Evolutionary conservation across 441 rosid species (phyloP).

Genomic region (Eutrema salsugineum): DNA sequence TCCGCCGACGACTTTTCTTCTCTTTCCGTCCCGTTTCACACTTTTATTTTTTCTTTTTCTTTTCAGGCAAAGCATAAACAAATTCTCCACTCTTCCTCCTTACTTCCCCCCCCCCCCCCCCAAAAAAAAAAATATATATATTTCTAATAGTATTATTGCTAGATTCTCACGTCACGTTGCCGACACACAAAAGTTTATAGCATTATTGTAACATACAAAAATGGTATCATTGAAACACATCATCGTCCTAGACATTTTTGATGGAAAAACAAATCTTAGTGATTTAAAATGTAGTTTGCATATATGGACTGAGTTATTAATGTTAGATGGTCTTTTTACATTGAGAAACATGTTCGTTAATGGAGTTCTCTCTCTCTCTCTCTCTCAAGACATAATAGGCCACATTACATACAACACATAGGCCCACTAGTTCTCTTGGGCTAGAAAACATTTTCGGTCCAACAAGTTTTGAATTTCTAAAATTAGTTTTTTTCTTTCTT

Average conservation of each 20-base stretch:
- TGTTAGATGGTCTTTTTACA: too few species aligned
- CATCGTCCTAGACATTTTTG: neutral
- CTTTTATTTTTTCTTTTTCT: neutral
- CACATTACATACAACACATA: neutral
- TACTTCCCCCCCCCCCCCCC: too few species aligned
- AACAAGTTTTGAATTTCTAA: slow-evolving; percentile 14
- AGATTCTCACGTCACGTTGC: neutral
- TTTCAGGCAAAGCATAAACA: neutral
- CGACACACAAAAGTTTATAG: slow-evolving; percentile 1
- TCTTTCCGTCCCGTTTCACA: neutral
- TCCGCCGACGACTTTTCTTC: slow-evolving; percentile 18
- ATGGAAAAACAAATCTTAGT: too few species aligned
- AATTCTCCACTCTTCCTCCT: neutral
- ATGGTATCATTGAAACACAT: neutral
- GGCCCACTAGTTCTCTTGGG: neutral
- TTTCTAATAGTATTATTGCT: neutral
- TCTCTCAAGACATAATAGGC: neutral
- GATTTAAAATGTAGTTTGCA: too few species aligned
- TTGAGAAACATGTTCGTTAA: too few species aligned
- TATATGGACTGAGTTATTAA: too few species aligned
- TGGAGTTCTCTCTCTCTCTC: too few species aligned
- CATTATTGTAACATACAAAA: neutral
- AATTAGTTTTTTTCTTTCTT: neutral
- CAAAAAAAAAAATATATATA: too few species aligned
- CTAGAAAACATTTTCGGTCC: neutral